Conservation (phyloP, 164 flowering plant species). For the Piper longum region DNA sequence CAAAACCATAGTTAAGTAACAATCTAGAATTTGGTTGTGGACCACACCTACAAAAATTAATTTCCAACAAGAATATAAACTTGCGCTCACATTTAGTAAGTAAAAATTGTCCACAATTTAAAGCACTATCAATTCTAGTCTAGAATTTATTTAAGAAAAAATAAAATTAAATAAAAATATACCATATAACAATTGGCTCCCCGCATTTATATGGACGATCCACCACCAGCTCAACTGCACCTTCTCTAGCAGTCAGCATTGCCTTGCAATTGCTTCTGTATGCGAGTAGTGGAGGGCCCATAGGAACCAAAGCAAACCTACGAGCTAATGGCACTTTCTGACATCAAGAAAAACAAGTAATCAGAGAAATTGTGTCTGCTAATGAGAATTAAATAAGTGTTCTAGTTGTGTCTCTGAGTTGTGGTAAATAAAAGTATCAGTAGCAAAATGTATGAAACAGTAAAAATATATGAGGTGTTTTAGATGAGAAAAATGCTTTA, state of each 20-base stretch:
- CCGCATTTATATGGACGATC: conserved; percentile 87
- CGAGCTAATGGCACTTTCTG: conserved; percentile 94
- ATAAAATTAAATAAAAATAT: conserved; percentile 6
- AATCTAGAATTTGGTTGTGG: conserved; percentile 94
- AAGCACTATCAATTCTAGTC: not conserved
- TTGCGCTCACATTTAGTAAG: no score
- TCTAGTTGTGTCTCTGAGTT: not conserved
- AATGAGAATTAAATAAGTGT: not conserved
- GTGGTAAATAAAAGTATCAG: no score
- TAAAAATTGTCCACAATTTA: no score
- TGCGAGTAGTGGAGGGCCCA: conserved; percentile 91
- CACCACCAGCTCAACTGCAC: conserved; percentile 75
- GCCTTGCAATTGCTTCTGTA: conserved; percentile 90
- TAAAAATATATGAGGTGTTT: not conserved
- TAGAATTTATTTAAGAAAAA: not conserved
- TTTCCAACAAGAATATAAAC: not conserved
- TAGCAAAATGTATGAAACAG: no score
- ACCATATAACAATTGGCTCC: conserved; percentile 89
- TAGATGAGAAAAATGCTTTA: not conserved
- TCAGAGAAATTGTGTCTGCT: conserved; percentile 3
- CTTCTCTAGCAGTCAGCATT: conserved; percentile 79
- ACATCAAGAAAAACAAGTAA: conserved; percentile 4
- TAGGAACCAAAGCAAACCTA: conserved; percentile 94
- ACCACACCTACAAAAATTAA: conserved; percentile 67
- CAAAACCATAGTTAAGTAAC: conserved; percentile 92